These are phyloP conservation scores for Coemansia furcata DNA, from an alignment of 192 early-diverging fungal species.

Conservation along the genomic window DNA sequence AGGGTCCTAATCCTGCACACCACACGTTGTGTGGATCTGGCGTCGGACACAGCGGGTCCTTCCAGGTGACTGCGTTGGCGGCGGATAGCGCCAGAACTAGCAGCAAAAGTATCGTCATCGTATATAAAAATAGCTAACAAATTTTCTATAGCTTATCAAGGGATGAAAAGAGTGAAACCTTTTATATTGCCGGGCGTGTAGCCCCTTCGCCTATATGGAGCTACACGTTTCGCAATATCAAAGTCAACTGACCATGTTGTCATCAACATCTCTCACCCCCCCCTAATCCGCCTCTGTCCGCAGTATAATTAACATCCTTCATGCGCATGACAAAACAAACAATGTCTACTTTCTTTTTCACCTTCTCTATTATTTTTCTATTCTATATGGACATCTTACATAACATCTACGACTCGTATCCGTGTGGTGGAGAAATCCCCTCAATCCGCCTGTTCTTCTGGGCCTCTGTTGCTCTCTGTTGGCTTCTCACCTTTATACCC, in stretches of 20 bases:
- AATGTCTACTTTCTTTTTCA: neutral
- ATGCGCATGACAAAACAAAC: no score
- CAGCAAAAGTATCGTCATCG: neutral
- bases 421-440: conserved; percentile 2
- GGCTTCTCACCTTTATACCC: conserved; percentile 22
- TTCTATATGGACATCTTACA: neutral
- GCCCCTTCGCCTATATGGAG: no score
- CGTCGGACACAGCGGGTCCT: conserved; percentile 40
- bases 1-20: conserved; percentile 24
- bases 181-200: no score
- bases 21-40: conserved; percentile 25
- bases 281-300: no score
- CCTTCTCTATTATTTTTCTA: neutral
- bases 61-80: neutral
- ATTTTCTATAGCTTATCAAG: neutral
- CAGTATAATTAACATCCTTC: no score
- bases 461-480: conserved; percentile 9
- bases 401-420: neutral
- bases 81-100: neutral
- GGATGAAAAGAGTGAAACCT: neutral
- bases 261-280: no score
- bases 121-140: neutral
- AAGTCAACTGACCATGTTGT: no score
- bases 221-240: no score
- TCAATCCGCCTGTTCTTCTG: conserved; percentile 22